Evolutionary conservation across 2,329 filamentous ascomycete species (phyloP), one percentile per base, ranked within the genome.

Genomic region (Emergomyces africanus): DNA sequence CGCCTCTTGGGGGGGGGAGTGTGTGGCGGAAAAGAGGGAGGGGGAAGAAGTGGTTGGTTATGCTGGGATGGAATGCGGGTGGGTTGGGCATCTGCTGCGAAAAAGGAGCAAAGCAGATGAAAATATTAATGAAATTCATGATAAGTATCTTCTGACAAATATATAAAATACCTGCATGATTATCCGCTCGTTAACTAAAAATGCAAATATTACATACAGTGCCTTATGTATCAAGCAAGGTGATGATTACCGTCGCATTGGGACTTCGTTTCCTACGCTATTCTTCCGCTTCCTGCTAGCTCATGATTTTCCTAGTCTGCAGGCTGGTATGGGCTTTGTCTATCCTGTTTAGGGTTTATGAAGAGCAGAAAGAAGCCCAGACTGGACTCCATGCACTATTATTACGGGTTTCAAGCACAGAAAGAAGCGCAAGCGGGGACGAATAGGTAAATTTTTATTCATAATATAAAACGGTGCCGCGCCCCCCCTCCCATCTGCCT

Each of bases 91-190:
- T 28, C 35, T 33, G n/a, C 3, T 30, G 18, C 15, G 30, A 15
- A 30, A 53, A 53, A 37, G 2, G 18, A 50, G 25, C 25, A 50
- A n/a, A 50, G 25, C 25, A 50, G n/a, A 35, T 37, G n/a, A 30
- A 33, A 37, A 20, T 30, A 20, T n/a, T n/a, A 28, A 53, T 2
- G 18, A 20, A 30, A 54, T 54, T 10, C 35, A 14, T 42, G 53
- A 54, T 42, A 53, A 53, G 49, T 53, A 35, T 37, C 20, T 53
- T 14, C 50, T n/a, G 3, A 39, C 15, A n/a, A 37, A 23, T 30
- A n/a, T 53, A 23, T 53, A 55, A 42, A 55, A 55, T 55, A 55
- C 53, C 53, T 55, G 53, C 53, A 44, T 42, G 53, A 55, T 55
- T 35, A 53, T 53, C 30, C 30, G 50, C 33, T 39, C 39, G 53